Conservation (phyloP, 2,329 filamentous ascomycete genomes). For the Penicillium italicum region DNA sequence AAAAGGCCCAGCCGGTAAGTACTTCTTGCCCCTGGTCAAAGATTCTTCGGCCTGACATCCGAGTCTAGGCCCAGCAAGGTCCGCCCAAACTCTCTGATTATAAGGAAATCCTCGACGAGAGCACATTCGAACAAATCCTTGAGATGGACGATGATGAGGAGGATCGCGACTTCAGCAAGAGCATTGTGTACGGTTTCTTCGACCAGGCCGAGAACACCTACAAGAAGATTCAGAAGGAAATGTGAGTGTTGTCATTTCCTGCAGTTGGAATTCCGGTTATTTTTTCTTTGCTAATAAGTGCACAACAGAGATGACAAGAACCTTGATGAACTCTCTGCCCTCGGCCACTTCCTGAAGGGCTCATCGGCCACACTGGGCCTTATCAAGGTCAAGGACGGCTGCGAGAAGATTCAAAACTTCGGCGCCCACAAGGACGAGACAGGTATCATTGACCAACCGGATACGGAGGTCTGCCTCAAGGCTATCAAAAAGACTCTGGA, state of each 20-base stretch:
- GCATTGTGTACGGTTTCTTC: conserved; percentile 89
- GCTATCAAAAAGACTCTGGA: conserved; percentile 68
- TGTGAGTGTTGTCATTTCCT: conserved; percentile 60
- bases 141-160: conserved; percentile 96
- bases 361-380: conserved; percentile 92
- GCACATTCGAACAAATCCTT: conserved; percentile 89
- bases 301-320: conserved; percentile 60
- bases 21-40: neutral
- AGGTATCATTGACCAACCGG: conserved; percentile 62
- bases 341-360: conserved; percentile 96
- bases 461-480: conserved; percentile 65
- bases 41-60: neutral
- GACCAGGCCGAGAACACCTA: conserved; percentile 87
- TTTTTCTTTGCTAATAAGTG: neutral
- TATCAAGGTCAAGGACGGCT: conserved; percentile 84
- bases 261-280: neutral
- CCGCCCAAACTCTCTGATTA: conserved; percentile 57
- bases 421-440: conserved; percentile 78
- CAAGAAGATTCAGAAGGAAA: conserved; percentile 70
- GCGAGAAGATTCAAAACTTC: conserved; percentile 94
- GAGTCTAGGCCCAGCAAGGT: conserved; percentile 43
- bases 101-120: conserved; percentile 70
- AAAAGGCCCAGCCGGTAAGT: conserved; percentile 28
- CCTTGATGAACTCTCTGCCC: conserved; percentile 69
- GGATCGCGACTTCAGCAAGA: conserved; percentile 80